Evolutionary conservation across 192 early-diverging fungal genomes (phyloP), one percentile per base, ranked within the genome.

Genomic region (Pilobolus umbonatus): DNA sequence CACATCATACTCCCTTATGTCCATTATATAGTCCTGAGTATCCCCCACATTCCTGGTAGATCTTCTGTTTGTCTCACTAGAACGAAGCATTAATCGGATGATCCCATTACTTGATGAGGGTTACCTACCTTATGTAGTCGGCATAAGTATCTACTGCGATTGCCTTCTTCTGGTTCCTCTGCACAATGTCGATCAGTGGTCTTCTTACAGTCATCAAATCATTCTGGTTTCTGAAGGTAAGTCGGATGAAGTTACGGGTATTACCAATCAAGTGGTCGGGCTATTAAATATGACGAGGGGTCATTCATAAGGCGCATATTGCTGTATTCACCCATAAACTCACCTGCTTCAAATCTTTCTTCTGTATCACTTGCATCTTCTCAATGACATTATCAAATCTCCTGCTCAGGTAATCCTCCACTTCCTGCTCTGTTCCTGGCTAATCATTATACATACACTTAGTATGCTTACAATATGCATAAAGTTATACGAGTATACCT

Each of bases 1-100:
- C n/a, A 99, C 82, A 64, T 99, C 97, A 60, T 88, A 92, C 68
- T 99, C 97, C n/a, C 97, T 84, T 53, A 98, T 83, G 62, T 94
- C 97, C 6, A 88, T 61, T 22, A 99, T 83, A 46, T 80, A 74
- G 47, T 94, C 91, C 6, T 83, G 39, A 30, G 76, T 64, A 26
- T 89, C 85, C 5, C 68, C 55, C 17, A 57, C 58, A 29, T 75
- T 72, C 64, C 65, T 62, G 61, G 70, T 17, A 40, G 65, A 50
- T 47, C n/a, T n/a, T n/a, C n/a, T n/a, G n/a, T n/a, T n/a, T n/a
- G n/a, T n/a, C n/a, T n/a, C n/a, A n/a, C n/a, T n/a, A n/a, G n/a
- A n/a, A n/a, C n/a, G n/a, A n/a, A n/a, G n/a, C n/a, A n/a, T n/a
- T n/a, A n/a, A n/a, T n/a, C n/a, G n/a, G n/a, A n/a, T n/a, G n/a